phyloP scores from a whole-genome alignment of 495 filamentous ascomycete genomes.

The Lepidopterella palustris region DNA sequence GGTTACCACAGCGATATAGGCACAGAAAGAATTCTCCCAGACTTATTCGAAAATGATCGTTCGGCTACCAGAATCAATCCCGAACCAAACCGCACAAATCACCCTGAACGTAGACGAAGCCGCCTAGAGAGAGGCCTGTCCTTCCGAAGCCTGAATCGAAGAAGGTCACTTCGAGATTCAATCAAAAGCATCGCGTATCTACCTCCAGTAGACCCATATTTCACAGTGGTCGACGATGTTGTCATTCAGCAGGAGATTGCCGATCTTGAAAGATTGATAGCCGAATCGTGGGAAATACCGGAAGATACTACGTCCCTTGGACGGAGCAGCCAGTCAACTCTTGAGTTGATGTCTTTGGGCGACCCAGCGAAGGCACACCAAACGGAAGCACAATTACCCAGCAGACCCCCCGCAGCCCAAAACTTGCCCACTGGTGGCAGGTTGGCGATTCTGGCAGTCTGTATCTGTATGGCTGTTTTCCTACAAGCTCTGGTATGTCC shows the following conservation, averaged over 20 bases:
- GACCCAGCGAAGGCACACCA: neutral
- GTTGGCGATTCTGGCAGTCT: constrained; percentile 5
- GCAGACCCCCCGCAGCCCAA: constrained; percentile 3
- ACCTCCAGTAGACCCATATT: constrained; percentile 9
- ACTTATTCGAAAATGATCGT: neutral
- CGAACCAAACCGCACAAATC: neutral
- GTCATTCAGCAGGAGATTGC: constrained; percentile 7
- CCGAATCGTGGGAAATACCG: constrained; percentile 10
- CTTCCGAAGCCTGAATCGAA: constrained; percentile 2
- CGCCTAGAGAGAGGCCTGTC: constrained; percentile 3
- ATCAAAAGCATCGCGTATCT: constrained; percentile 5
- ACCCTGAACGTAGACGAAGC: neutral
- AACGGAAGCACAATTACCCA: constrained; percentile 9
- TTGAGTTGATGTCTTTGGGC: constrained; percentile 8
- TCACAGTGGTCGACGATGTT: constrained; percentile 8
- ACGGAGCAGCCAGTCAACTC: constrained; percentile 6
- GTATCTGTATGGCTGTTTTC: constrained; percentile 26
- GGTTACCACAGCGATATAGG: constrained; percentile 6
- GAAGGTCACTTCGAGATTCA: constrained; percentile 9
- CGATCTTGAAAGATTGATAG: constrained; percentile 16
- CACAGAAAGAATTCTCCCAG: neutral
- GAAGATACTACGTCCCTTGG: constrained; percentile 2
- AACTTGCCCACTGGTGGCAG: constrained; percentile 8
- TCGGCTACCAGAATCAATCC: neutral
- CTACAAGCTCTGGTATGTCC: constrained; percentile 7